These are phyloP conservation scores for Pugionium cornutum DNA, from an alignment of 345 rosid genomes.

Conservation along the genomic window DNA sequence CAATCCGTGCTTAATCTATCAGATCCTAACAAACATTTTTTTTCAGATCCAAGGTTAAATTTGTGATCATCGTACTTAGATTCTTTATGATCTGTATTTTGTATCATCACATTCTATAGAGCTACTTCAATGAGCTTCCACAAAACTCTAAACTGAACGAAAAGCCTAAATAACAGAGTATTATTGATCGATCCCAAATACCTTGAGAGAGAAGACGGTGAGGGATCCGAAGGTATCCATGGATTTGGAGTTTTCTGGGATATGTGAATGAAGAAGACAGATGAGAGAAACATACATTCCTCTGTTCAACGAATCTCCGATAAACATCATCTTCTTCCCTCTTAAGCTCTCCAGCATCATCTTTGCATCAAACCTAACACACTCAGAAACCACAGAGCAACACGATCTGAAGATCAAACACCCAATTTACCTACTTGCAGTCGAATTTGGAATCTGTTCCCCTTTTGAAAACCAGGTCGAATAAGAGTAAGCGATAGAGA, in stretches of 20 bases:
- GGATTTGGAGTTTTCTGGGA: slow-evolving; percentile 71
- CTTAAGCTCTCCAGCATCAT: slow-evolving; percentile 76
- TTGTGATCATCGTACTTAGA: slow-evolving; percentile 20
- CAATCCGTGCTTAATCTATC: neutral
- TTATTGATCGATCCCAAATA: slow-evolving; percentile 1
- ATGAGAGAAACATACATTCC: slow-evolving; percentile 83
- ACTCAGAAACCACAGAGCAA: slow-evolving; percentile 5
- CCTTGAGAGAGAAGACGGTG: slow-evolving; percentile 79
- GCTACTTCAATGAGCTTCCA: slow-evolving; percentile 7
- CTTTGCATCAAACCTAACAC: slow-evolving; percentile 74
- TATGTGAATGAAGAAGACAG: slow-evolving; percentile 77
- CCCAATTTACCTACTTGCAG: neutral
- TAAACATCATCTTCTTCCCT: slow-evolving; percentile 89
- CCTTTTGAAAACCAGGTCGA: neutral
- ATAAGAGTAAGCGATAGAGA: neutral
- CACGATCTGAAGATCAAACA: slow-evolving; percentile 16
- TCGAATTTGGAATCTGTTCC: neutral
- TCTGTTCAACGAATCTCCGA: slow-evolving; percentile 86
- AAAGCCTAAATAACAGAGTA: neutral
- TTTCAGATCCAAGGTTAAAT: neutral
- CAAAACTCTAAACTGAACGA: slow-evolving; percentile 27
- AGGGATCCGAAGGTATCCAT: slow-evolving; percentile 76
- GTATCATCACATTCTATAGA: slow-evolving; percentile 13
- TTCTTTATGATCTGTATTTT: neutral
- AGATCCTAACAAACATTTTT: neutral